A percentile compares a stretch with the other conserved stretches of the same genome.
phyloP scores from a whole-genome alignment of 495 filamentous ascomycete species.

The Chaetomium fimeti region DNA sequence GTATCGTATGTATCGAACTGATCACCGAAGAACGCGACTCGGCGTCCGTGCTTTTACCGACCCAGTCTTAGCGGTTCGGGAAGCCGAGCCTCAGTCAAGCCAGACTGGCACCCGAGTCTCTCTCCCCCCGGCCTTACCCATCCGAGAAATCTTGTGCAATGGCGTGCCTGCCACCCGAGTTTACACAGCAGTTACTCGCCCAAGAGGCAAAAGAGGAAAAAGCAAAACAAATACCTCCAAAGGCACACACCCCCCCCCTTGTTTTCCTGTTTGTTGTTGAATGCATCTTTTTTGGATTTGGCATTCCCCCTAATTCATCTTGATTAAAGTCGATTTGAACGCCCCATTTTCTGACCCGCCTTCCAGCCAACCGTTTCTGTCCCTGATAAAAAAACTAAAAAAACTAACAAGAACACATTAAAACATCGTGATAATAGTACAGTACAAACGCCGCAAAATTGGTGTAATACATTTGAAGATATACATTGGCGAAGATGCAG shows the following conservation, averaged over 20 bases:
- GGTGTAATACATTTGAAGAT: constrained; percentile 6
- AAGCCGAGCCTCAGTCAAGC: constrained; percentile 24
- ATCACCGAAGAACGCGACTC: not conserved
- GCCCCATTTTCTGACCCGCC: not conserved
- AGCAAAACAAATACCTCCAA: not conserved
- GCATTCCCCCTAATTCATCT: not conserved
- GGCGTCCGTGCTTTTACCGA: constrained; percentile 10
- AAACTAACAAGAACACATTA: not conserved
- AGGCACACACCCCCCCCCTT: not conserved
- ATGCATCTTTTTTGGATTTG: not conserved
- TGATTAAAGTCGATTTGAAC: not conserved
- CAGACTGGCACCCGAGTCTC: constrained; percentile 18
- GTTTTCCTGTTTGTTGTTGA: constrained; percentile 4
- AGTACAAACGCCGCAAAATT: not conserved
- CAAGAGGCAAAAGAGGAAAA: constrained; percentile 7
- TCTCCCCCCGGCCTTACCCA: constrained; percentile 5
- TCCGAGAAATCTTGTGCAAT: not conserved
- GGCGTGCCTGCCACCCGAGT: not conserved
- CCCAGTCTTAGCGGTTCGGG: constrained; percentile 25
- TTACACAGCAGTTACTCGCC: not conserved
- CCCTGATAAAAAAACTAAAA: not conserved
- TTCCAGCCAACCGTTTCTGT: not conserved
- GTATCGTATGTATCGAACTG: not conserved
- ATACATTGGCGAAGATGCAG: not conserved
- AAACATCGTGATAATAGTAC: not conserved